A percentile compares a stretch with the other conserved stretches of the same genome.
phyloP scores from a whole-genome alignment of 768 basidiomycete genomes.

The Myochromella boudieri region DNA sequence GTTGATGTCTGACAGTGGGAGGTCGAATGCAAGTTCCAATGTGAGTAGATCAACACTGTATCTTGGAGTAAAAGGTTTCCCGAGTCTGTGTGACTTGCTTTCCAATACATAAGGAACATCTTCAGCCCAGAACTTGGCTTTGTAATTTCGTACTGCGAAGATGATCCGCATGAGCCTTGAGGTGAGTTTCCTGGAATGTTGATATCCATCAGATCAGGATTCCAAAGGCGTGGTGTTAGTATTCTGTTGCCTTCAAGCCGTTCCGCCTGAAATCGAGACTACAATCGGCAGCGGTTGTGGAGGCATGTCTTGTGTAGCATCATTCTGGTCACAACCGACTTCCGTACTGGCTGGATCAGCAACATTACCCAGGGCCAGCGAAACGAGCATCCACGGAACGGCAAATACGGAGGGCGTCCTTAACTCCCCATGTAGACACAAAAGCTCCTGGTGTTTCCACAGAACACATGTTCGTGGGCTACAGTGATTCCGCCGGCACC shows the following conservation, averaged over 20 bases:
- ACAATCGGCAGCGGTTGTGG: slow-evolving; percentile 31
- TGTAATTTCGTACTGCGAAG: slow-evolving; percentile 34
- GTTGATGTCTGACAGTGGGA: slow-evolving; percentile 32
- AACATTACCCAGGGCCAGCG: slow-evolving; percentile 50
- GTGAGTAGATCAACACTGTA: slow-evolving; percentile 27
- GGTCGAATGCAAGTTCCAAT: slow-evolving; percentile 29
- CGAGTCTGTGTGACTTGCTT: slow-evolving; percentile 31
- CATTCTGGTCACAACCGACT: too few relatives aligned
- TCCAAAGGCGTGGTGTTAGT: too few relatives aligned
- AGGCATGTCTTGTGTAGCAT: slow-evolving; percentile 27
- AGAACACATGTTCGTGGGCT: too few relatives aligned
- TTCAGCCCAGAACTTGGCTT: slow-evolving; percentile 25
- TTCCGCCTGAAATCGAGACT: slow-evolving; percentile 28
- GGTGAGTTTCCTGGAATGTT: too few relatives aligned
- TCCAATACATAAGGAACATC: slow-evolving; percentile 33
- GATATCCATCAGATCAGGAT: too few relatives aligned
- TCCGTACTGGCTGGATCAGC: slow-evolving; percentile 34
- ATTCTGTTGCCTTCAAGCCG: slow-evolving; percentile 28
- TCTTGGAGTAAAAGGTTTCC: slow-evolving; percentile 30
- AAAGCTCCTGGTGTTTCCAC: too few relatives aligned
- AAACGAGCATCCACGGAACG: too few relatives aligned
- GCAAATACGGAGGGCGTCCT: too few relatives aligned
- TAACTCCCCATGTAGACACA: too few relatives aligned
- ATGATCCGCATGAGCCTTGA: slow-evolving; percentile 40
- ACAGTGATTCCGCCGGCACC: too few relatives aligned